Base-by-base conservation (phyloP, 768 basidiomycete species). In the Tylopilus vinaceipallidus region DNA sequence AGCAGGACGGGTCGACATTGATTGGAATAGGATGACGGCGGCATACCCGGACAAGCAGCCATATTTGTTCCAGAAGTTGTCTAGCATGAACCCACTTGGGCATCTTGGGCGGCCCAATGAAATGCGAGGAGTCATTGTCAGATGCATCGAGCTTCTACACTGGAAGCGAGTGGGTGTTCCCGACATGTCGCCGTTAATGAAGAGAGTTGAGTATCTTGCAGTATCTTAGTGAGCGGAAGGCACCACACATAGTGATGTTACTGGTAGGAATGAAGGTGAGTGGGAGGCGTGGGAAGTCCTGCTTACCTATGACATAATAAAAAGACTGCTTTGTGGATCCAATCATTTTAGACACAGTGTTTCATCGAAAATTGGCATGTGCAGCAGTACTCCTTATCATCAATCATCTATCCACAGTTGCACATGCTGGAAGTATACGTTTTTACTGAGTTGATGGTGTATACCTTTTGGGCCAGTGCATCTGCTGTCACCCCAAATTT, bases 111-210 rank as follows among this genome's bases (percentile, higher is more conserved):
- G 83, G 8, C 78, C 83, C 0, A 85, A 89, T 57, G 88, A 91
- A 65, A 59, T 89, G 60, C 75, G 88, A 1, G 88, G 88, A 1
- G 85, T 87, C 0, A 71, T 80, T 86, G 23, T 82, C 80, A 54
- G 86, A 88, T 49, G 86, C 88, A 39, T 86, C 84, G 4, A 85
- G 79, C 26, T 90, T 84, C 63, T 88, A 85, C 60, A 90, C 88
- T 0, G 86, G 87, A 1, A 88, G 86, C 84, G 87, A 89, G 86
- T 89, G 59, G 46, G 86, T 81, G 3, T 11, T 1, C 17, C 11
- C 34, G 32, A n/a, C n/a, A n/a, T n/a, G n/a, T n/a, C 14, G 9
- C 14, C 8, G 7, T 13, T 14, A 4, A 4, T 5, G 7, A 13
- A 4, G 32, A 13, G 32, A 4, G 40, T 38, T 44, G 35, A 32